A percentile compares a stretch with the other conserved stretches of the same genome.
Evolutionary conservation across 768 basidiomycete species (phyloP).

Genomic region (Tylopilus subfusipes): DNA sequence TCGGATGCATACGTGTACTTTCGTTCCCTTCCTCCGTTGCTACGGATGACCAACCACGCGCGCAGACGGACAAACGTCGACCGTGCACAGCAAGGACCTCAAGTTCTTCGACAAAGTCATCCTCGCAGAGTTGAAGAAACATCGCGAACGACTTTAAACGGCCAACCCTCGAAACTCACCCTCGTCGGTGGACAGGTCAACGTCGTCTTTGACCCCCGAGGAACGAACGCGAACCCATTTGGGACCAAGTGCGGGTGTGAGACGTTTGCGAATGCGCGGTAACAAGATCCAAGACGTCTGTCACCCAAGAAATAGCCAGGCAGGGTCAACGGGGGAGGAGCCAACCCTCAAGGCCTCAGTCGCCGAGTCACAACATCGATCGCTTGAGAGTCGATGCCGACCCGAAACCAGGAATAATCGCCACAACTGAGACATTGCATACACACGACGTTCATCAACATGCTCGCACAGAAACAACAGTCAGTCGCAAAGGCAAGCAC

Average conservation of each 20-base stretch:
- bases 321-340: too few relatives aligned
- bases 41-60: neutral
- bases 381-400: too few relatives aligned
- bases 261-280: slow-evolving; percentile 18
- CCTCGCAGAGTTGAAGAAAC: slow-evolving; percentile 24
- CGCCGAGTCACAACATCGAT: too few relatives aligned
- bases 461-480: too few relatives aligned
- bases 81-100: slow-evolving; percentile 24
- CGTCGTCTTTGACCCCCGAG: slow-evolving; percentile 21
- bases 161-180: slow-evolving; percentile 16
- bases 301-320: too few relatives aligned
- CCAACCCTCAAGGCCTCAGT: too few relatives aligned
- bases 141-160: slow-evolving; percentile 8
- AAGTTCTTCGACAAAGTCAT: slow-evolving; percentile 27
- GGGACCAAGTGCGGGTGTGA: slow-evolving; percentile 26
- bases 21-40: neutral
- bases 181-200: slow-evolving; percentile 12
- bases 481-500: too few relatives aligned
- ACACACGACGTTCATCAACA: too few relatives aligned
- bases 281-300: too few relatives aligned
- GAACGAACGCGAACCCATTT: slow-evolving; percentile 21
- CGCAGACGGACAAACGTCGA: slow-evolving; percentile 23
- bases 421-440: too few relatives aligned
- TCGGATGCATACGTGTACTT: slow-evolving; percentile 13
- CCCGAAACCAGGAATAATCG: too few relatives aligned